Conservation (phyloP, 2,329 filamentous ascomycete species). For the Venturia carpophila region DNA sequence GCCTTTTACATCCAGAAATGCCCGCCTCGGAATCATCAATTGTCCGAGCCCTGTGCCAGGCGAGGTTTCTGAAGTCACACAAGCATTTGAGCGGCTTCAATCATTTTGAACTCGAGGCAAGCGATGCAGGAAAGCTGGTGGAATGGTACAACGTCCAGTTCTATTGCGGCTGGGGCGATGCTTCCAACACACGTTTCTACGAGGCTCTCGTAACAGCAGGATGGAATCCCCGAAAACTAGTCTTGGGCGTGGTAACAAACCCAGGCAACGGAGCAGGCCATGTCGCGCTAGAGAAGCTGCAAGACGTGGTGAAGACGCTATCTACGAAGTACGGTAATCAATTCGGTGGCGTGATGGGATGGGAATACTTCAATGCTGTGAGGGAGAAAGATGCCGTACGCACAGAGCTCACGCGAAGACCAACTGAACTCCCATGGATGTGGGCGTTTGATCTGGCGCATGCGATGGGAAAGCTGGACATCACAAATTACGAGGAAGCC, state of each 20-base stretch:
- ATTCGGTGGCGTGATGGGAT: slow-evolving; percentile 83
- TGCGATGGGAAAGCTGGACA: slow-evolving; percentile 21
- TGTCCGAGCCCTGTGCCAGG: slow-evolving; percentile 69
- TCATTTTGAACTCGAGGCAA: slow-evolving; percentile 63
- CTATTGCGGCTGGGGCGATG: slow-evolving; percentile 82
- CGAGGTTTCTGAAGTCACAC: slow-evolving; percentile 54
- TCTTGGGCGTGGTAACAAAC: slow-evolving; percentile 75
- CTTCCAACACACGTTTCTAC: slow-evolving; percentile 44
- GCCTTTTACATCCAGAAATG: slow-evolving; percentile 21
- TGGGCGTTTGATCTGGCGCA: slow-evolving; percentile 25
- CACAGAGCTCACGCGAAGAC: neutral
- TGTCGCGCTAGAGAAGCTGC: slow-evolving; percentile 51
- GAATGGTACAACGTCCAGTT: slow-evolving; percentile 89
- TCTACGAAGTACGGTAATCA: slow-evolving; percentile 49
- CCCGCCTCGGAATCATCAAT: slow-evolving; percentile 22
- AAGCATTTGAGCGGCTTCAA: slow-evolving; percentile 72
- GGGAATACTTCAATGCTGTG: slow-evolving; percentile 84
- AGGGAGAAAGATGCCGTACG: slow-evolving; percentile 22
- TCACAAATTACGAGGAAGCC: slow-evolving; percentile 25
- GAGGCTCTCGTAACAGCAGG: slow-evolving; percentile 52
- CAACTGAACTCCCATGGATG: neutral
- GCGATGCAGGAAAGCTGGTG: slow-evolving; percentile 43
- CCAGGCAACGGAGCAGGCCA: slow-evolving; percentile 60
- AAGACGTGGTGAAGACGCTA: slow-evolving; percentile 48
- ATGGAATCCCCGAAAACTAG: slow-evolving; percentile 65